These are phyloP conservation scores for Glomus cerebriforme DNA, from an alignment of 192 early-diverging fungal species.

Conservation along the genomic window DNA sequence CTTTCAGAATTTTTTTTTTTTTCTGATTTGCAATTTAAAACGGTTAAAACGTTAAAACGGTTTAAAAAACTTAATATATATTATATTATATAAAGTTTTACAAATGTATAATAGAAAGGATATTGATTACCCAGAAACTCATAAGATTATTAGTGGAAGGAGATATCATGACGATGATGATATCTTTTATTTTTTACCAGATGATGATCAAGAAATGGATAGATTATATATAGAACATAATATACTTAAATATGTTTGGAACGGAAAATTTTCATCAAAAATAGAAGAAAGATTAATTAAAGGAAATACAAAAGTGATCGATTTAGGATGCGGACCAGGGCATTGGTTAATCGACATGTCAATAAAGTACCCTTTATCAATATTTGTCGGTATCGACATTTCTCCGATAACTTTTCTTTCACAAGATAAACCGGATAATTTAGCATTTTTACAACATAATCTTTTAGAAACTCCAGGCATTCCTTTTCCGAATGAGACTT, in stretches of 20 bases:
- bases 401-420: neutral
- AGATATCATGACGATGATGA: neutral
- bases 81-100: too few relatives aligned
- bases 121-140: too few relatives aligned
- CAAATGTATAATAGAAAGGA: too few relatives aligned
- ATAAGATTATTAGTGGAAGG: neutral
- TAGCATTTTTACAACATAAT: constrained; percentile 11
- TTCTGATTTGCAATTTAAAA: too few relatives aligned
- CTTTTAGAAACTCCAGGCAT: neutral
- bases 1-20: too few relatives aligned
- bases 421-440: neutral
- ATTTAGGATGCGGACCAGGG: neutral
- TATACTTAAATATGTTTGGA: neutral
- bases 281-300: neutral
- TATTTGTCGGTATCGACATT: constrained; percentile 15
- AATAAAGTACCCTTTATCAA: neutral
- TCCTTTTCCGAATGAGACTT: neutral
- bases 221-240: neutral
- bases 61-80: too few relatives aligned
- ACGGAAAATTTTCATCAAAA: neutral
- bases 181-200: neutral
- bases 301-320: neutral
- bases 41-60: too few relatives aligned
- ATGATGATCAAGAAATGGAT: neutral
- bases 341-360: neutral